These are phyloP conservation scores for Oenanthe sinensis DNA, from an alignment of 129 eudicot genomes.

Conservation along the genomic window DNA sequence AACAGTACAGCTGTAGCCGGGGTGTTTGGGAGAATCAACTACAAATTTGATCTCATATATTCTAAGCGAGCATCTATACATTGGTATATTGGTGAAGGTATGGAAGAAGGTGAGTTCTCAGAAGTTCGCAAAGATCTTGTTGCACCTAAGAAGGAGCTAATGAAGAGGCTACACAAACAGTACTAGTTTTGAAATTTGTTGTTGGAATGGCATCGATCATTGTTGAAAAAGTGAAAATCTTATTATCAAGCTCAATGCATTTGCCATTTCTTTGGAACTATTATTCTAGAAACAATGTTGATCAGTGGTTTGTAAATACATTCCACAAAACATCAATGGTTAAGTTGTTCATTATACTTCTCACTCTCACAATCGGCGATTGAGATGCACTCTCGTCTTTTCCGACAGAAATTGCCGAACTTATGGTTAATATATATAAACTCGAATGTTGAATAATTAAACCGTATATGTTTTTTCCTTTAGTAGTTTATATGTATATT, in stretches of 20 bases:
- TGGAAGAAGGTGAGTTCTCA: conserved; percentile 85
- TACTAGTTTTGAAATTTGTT: conserved; percentile 15
- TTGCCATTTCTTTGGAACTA: not conserved
- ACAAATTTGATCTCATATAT: conserved; percentile 67
- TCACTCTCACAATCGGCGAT: too few relatives aligned
- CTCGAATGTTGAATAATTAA: too few relatives aligned
- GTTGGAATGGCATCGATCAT: not conserved
- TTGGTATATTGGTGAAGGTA: conserved; percentile 91
- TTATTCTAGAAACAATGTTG: too few relatives aligned
- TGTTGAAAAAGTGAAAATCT: not conserved
- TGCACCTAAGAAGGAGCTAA: conserved; percentile 68
- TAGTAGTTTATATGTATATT: too few relatives aligned
- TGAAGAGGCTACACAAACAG: conserved; percentile 52
- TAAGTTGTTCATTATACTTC: too few relatives aligned
- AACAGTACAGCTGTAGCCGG: conserved; percentile 81
- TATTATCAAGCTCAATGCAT: not conserved
- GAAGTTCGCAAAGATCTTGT: conserved; percentile 93
- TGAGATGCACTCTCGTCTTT: too few relatives aligned
- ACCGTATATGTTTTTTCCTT: too few relatives aligned
- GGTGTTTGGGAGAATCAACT: conserved; percentile 59
- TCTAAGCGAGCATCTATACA: conserved; percentile 75
- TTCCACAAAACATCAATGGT: too few relatives aligned
- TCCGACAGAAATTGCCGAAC: too few relatives aligned
- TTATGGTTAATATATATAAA: too few relatives aligned
- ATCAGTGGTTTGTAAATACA: too few relatives aligned